A percentile compares a stretch with the other conserved stretches of the same genome.
Conservation (phyloP, 2,329 filamentous ascomycete genomes). For the Pseudocercospora fuligena region DNA sequence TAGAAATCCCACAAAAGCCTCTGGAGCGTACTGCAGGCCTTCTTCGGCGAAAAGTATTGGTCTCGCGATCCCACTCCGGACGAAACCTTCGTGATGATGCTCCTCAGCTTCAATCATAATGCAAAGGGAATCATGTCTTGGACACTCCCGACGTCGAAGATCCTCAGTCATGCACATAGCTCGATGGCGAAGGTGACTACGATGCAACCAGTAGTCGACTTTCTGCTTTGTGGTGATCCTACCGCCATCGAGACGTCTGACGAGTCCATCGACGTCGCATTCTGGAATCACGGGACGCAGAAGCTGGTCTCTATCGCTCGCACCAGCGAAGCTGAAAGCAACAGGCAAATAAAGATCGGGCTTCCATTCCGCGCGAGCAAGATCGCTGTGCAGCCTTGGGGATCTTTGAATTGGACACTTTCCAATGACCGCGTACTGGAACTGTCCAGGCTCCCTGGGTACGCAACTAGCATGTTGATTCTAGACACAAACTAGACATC, state of each 20-base stretch:
- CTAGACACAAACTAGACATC: conserved; percentile 13
- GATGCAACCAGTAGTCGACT: conserved; percentile 38
- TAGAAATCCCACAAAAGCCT: conserved; percentile 46
- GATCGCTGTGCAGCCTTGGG: conserved; percentile 33
- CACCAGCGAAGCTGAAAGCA: conserved; percentile 19
- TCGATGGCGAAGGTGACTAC: conserved; percentile 49
- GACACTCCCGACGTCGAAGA: conserved; percentile 50
- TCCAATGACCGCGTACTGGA: conserved; percentile 17
- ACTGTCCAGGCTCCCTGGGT: conserved; percentile 21
- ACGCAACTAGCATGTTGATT: conserved; percentile 34
- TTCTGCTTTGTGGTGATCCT: conserved; percentile 46
- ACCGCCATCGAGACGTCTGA: conserved; percentile 14
- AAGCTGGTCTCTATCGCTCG: conserved; percentile 34
- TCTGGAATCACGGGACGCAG: conserved; percentile 27
- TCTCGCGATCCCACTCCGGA: conserved; percentile 48
- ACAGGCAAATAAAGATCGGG: conserved; percentile 21
- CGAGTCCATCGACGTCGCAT: conserved; percentile 31
- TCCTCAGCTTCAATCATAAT: conserved; percentile 55
- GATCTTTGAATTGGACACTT: conserved; percentile 29
- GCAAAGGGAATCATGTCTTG: conserved; percentile 58
- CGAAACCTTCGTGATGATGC: conserved; percentile 55
- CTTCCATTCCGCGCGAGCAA: conserved; percentile 25
- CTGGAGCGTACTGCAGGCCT: conserved; percentile 58
- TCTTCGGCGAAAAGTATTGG: conserved; percentile 56
- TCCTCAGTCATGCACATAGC: conserved; percentile 43